A percentile compares a stretch with the other conserved stretches of the same genome.
Evolutionary conservation across 805 yeast genomes (phyloP).

Genomic region (Lachancea meyersii): DNA sequence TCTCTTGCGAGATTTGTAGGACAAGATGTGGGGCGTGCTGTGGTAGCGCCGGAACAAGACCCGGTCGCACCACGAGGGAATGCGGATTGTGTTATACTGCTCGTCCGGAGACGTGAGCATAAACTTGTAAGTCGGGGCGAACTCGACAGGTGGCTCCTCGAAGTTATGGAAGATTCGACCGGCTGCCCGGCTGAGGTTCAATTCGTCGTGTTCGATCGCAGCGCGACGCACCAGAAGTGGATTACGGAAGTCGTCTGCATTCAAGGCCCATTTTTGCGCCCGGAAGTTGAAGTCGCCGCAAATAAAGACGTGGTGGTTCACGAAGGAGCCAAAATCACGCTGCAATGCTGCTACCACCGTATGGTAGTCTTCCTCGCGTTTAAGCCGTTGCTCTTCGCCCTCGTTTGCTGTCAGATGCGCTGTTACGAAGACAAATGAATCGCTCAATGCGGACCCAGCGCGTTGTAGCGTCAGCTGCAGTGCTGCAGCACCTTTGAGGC

Average conservation of each 20-base stretch:
- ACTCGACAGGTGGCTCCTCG: conserved; percentile 55
- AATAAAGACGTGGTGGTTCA: conserved; percentile 63
- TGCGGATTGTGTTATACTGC: conserved; percentile 51
- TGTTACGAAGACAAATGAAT: conserved; percentile 51
- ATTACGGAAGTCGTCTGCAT: conserved; percentile 15
- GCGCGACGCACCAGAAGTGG: conserved; percentile 10
- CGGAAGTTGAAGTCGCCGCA: conserved; percentile 88
- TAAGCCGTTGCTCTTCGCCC: conserved; percentile 42
- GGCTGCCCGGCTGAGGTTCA: conserved; percentile 27
- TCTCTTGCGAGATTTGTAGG: conserved; percentile 43
- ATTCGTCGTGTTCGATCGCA: conserved; percentile 35
- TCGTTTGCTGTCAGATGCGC: conserved; percentile 79
- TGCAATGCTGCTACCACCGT: conserved; percentile 47
- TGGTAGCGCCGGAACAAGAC: conserved; percentile 51
- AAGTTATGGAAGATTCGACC: conserved; percentile 55
- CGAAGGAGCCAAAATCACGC: conserved; percentile 34
- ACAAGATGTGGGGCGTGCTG: conserved; percentile 22
- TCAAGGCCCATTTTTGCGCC: conserved; percentile 30
- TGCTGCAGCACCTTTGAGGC: conserved; percentile 71
- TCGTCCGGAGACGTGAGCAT: conserved; percentile 37
- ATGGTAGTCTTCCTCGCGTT: conserved; percentile 49
- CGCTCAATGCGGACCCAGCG: conserved; percentile 22
- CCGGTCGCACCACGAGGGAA: conserved; percentile 90
- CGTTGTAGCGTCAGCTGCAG: conserved; percentile 38
- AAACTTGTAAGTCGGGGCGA: conserved; percentile 80